Evolutionary conservation across 495 filamentous ascomycete species (phyloP).

Genomic region (Lepidopterella palustris): DNA sequence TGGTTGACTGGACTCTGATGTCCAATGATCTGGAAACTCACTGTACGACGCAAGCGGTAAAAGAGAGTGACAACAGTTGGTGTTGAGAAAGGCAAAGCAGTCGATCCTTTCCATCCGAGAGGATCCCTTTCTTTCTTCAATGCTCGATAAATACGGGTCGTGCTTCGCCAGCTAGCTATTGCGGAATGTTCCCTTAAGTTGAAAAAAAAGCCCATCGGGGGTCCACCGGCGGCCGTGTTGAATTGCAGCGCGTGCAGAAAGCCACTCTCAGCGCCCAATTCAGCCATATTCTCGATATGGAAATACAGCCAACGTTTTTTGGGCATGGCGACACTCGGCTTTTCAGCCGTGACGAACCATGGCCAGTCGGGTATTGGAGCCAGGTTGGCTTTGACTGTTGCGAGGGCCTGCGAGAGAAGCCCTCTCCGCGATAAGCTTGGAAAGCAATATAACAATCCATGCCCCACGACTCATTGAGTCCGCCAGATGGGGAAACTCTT

Average conservation of each 20-base stretch:
- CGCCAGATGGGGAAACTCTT: background rate
- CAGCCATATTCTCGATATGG: conserved; percentile 16
- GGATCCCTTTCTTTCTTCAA: background rate
- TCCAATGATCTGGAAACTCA: background rate
- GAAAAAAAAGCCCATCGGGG: background rate
- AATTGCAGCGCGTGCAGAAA: conserved; percentile 11
- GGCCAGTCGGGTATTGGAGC: conserved; percentile 17
- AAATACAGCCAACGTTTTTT: conserved; percentile 13
- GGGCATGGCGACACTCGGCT: conserved; percentile 1
- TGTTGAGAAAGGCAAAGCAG: background rate
- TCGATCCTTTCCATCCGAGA: background rate
- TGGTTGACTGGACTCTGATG: background rate
- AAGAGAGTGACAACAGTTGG: conserved; percentile 24
- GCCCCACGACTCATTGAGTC: background rate
- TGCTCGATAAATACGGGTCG: background rate
- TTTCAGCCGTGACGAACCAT: background rate
- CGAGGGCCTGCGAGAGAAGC: background rate
- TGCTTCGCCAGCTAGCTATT: background rate
- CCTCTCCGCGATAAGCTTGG: conserved; percentile 4
- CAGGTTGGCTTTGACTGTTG: conserved; percentile 1
- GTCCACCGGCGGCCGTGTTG: conserved; percentile 2
- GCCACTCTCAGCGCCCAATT: conserved; percentile 2
- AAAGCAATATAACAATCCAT: conserved; percentile 14
- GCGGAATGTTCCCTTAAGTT: background rate
- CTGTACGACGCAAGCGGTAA: background rate